Evolutionary conservation across 1,284 basidiomycete genomes (phyloP).

Genomic region (Ustilago lituana): DNA sequence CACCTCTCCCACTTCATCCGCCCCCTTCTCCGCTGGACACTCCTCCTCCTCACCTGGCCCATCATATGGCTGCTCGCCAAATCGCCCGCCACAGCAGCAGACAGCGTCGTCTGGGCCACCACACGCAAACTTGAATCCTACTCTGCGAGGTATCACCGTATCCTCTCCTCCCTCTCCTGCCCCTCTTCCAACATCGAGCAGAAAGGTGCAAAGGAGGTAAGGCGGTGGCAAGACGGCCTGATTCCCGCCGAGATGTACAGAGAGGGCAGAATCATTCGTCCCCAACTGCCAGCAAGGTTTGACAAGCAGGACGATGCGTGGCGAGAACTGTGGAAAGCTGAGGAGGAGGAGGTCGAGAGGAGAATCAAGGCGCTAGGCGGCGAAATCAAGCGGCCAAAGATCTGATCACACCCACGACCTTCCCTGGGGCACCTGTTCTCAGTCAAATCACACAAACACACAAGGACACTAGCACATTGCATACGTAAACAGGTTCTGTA

Average conservation of each 20-base stretch:
- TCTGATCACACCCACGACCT: constrained; percentile 3
- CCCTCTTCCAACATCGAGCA: not conserved
- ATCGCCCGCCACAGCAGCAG: constrained; percentile 40
- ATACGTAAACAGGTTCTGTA: constrained; percentile 2
- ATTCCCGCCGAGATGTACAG: constrained; percentile 36
- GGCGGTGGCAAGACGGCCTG: constrained; percentile 15
- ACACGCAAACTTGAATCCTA: constrained; percentile 31
- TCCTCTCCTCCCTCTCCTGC: not conserved
- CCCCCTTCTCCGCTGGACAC: constrained; percentile 1
- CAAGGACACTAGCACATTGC: not conserved
- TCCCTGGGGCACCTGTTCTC: no score
- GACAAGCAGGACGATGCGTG: constrained; percentile 3
- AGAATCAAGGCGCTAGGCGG: constrained; percentile 22
- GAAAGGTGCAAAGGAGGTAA: no score
- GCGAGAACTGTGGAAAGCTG: constrained; percentile 20
- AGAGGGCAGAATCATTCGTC: constrained; percentile 33
- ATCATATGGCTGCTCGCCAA: constrained; percentile 53
- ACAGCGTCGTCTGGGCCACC: constrained; percentile 48
- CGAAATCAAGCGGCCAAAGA: constrained; percentile 26
- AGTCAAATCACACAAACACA: no score
- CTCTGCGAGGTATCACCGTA: constrained; percentile 6
- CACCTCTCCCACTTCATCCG: not conserved
- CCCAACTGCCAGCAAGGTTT: constrained; percentile 17
- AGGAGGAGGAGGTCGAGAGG: constrained; percentile 23
- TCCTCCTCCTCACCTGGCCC: constrained; percentile 36